Conservation (phyloP, 2,329 filamentous ascomycete genomes). For the Podosphaera aphanis region DNA sequence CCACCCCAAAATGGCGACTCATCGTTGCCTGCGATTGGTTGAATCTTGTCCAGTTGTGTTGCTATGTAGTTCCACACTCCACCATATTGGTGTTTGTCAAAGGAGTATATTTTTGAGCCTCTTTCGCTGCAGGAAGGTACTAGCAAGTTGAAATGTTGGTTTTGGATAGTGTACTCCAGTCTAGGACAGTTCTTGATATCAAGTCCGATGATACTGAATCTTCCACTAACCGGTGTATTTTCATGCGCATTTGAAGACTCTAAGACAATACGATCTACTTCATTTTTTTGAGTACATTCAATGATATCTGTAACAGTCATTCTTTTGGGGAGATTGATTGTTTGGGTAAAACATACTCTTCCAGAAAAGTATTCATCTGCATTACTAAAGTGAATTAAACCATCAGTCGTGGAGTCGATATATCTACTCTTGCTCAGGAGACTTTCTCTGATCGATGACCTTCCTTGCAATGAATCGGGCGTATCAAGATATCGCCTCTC, state of each 20-base stretch:
- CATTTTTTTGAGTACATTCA: slow-evolving; percentile 18
- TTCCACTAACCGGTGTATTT: slow-evolving; percentile 27
- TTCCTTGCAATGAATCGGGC: slow-evolving; percentile 6
- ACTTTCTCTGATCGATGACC: slow-evolving; percentile 10
- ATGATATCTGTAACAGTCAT: slow-evolving; percentile 30
- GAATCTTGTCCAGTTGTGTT: slow-evolving; percentile 19
- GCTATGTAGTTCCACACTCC: slow-evolving; percentile 16
- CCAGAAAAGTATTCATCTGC: too few species aligned
- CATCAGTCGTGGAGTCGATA: slow-evolving; percentile 4
- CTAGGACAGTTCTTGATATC: slow-evolving; percentile 31
- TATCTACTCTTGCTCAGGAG: slow-evolving; percentile 9
- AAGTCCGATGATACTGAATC: slow-evolving; percentile 53
- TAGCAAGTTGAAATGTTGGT: slow-evolving; percentile 12
- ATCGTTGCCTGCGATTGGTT: slow-evolving; percentile 15
- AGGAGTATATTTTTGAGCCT: not conserved
- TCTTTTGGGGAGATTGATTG: slow-evolving; percentile 22
- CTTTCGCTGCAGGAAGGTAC: not conserved
- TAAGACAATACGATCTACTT: slow-evolving; percentile 27
- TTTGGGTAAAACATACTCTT: slow-evolving; percentile 6
- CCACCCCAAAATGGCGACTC: slow-evolving; percentile 44
- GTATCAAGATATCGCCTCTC: slow-evolving; percentile 2
- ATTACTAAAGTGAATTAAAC: slow-evolving; percentile 18
- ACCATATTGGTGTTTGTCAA: slow-evolving; percentile 7
- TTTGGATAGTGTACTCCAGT: slow-evolving; percentile 32
- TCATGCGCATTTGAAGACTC: slow-evolving; percentile 34